Evolutionary conservation across 805 yeast genomes (phyloP).

Genomic region (Kazachstania viticola): DNA sequence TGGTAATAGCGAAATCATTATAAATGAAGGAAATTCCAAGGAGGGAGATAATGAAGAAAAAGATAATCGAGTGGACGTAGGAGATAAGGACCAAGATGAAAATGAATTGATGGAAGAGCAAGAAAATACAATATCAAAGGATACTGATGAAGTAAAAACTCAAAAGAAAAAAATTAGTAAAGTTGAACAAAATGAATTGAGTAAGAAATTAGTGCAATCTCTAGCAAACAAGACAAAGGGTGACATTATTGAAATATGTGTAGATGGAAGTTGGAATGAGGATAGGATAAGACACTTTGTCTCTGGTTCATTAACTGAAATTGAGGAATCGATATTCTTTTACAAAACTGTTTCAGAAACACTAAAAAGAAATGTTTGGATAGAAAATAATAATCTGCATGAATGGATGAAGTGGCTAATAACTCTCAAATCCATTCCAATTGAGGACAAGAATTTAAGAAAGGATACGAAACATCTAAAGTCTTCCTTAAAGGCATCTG

Average conservation of each 20-base stretch:
- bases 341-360: conserved; percentile 33
- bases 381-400: conserved; percentile 18
- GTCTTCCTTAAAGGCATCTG: conserved; percentile 41
- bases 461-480: conserved; percentile 45
- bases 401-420: conserved; percentile 78
- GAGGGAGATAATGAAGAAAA: conserved; percentile 20
- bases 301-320: conserved; percentile 29
- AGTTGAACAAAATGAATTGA: conserved; percentile 20
- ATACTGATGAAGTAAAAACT: no score
- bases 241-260: conserved; percentile 17
- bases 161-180: conserved; percentile 12
- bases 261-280: conserved; percentile 20
- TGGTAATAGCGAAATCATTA: conserved; percentile 17
- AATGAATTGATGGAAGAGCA: conserved; percentile 17
- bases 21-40: conserved; percentile 8
- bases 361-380: conserved; percentile 30
- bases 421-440: conserved; percentile 45
- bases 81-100: conserved; percentile 18
- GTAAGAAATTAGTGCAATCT: conserved; percentile 19
- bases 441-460: conserved; percentile 19
- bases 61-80: conserved; percentile 24
- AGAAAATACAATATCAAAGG: conserved; percentile 5
- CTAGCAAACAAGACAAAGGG: conserved; percentile 14
- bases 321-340: conserved; percentile 33
- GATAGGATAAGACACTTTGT: conserved; percentile 22